Percentiles rank a stretch among this genome's conserved stretches.
Conservation (phyloP, 2,329 filamentous ascomycete genomes). For the Alternaria ventricosa region DNA sequence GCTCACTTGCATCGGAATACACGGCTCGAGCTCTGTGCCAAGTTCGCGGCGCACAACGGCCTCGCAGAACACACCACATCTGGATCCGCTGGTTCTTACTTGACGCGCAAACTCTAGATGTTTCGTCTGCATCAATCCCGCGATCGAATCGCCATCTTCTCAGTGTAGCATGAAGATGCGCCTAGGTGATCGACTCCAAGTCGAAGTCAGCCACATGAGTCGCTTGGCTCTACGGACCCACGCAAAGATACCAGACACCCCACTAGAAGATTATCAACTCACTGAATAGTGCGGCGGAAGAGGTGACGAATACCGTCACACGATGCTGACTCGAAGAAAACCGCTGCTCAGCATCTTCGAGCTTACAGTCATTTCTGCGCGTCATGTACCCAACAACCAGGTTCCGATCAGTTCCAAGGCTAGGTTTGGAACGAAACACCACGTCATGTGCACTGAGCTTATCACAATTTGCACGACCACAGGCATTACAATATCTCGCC, state of each 20-base stretch:
- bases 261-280: background rate
- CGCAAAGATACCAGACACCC: background rate
- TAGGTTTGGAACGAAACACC: background rate
- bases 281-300: background rate
- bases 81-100: background rate
- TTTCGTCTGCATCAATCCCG: background rate
- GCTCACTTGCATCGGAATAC: background rate
- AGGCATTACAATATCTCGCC: background rate
- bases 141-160: background rate
- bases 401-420: background rate
- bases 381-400: background rate
- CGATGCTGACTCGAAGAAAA: background rate
- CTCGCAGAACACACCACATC: background rate
- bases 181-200: background rate
- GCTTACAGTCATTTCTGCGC: background rate
- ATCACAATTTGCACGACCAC: background rate
- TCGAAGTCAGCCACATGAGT: background rate
- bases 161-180: background rate
- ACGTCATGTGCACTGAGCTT: background rate
- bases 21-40: background rate
- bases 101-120: background rate
- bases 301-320: background rate
- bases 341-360: background rate
- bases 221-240: background rate
- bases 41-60: background rate